Evolutionary conservation across 176 grass and related monocot species (phyloP).

Genomic region (Ensete ventricosum): DNA sequence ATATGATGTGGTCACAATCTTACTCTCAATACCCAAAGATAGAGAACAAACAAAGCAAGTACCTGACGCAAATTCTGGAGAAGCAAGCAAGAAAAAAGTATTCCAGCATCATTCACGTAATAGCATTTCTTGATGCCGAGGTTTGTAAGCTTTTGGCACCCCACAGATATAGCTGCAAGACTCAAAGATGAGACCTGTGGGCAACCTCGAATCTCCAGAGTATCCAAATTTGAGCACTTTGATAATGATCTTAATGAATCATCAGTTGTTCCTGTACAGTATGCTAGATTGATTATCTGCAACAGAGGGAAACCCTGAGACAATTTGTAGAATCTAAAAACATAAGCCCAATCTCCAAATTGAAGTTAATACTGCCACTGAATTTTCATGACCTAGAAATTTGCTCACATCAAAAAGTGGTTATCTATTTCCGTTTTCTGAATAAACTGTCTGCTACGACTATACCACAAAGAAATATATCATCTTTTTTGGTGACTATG

Average conservation of each 20-base stretch:
- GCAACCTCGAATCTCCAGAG: conserved; percentile 72
- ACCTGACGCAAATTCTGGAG: conserved; percentile 64
- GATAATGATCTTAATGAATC: conserved; percentile 49
- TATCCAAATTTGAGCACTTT: conserved; percentile 51
- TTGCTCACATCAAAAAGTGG: neutral
- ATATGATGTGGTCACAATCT: neutral
- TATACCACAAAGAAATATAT: no score
- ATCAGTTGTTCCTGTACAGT: conserved; percentile 70
- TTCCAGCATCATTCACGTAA: conserved; percentile 56
- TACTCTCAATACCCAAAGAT: conserved; percentile 10
- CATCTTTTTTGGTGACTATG: neutral
- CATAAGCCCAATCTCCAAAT: neutral
- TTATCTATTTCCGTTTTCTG: no score
- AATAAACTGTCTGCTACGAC: no score
- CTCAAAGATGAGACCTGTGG: conserved; percentile 46
- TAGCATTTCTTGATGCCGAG: conserved; percentile 83
- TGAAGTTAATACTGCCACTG: neutral
- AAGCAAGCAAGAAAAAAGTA: conserved; percentile 61
- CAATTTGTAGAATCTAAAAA: neutral
- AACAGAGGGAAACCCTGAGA: conserved; percentile 42
- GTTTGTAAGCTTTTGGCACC: conserved; percentile 59
- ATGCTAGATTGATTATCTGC: conserved; percentile 61
- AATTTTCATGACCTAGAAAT: neutral
- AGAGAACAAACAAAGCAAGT: neutral
- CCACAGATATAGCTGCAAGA: conserved; percentile 48